Evolutionary conservation across 108 stramenopile genomes (phyloP).

Genomic region (Cyclostephanos tholiformis): DNA sequence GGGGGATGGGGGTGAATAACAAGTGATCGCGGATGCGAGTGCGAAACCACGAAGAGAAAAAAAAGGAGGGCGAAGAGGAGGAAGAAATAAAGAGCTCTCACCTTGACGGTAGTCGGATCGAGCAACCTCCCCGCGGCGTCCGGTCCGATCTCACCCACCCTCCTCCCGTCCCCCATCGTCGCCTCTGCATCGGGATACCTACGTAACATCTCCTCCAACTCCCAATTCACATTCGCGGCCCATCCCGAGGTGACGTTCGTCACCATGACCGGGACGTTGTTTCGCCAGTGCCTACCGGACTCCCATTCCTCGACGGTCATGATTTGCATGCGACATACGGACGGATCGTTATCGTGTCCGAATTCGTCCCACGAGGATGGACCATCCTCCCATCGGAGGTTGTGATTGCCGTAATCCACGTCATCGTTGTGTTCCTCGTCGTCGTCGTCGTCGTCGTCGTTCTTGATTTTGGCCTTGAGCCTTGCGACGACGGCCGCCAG

Average conservation of each 20-base stretch:
- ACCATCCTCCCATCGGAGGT: slow-evolving; percentile 25
- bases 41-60: neutral
- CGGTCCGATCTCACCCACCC: slow-evolving; percentile 43
- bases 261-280: slow-evolving; percentile 45
- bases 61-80: no score
- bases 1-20: no score
- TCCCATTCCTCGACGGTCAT: slow-evolving; percentile 50
- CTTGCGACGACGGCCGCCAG: neutral
- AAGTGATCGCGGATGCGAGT: no score
- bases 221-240: slow-evolving; percentile 43
- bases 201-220: slow-evolving; percentile 40
- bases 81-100: neutral
- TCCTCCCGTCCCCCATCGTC: slow-evolving; percentile 46
- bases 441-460: neutral
- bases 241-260: slow-evolving; percentile 44
- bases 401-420: slow-evolving; percentile 13
- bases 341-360: slow-evolving; percentile 41
- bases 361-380: slow-evolving; percentile 45
- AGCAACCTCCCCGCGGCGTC: slow-evolving; percentile 41
- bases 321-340: slow-evolving; percentile 21
- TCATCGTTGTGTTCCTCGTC: neutral
- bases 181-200: slow-evolving; percentile 46
- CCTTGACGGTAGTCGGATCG: slow-evolving; percentile 38
- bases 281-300: slow-evolving; percentile 31
- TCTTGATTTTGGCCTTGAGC: neutral